Base-by-base conservation (phyloP, 2,329 filamentous ascomycete species). In the Cadophora sp. region DNA sequence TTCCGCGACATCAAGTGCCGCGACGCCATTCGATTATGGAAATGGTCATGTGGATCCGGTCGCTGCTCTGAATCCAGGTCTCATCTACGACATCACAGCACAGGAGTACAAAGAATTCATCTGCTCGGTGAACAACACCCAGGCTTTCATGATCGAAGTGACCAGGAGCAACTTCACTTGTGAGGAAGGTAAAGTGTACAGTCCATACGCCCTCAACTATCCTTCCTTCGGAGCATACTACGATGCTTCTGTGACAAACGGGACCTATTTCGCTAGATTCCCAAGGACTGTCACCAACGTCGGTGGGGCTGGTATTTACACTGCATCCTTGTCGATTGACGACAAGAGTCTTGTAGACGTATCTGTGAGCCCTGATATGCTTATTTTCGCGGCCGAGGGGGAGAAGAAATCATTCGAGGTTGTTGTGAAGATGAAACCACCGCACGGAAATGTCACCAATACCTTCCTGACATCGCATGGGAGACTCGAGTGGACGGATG, bases 31-130 rank as follows among this genome's bases (percentile, higher is more conserved):
- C n/a, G 45, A n/a, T 8, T 48, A 48, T 20, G 45, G 45, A 11
- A 24, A 24, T 24, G 45, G 45, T 8, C 45, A 48, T 22, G 45
- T 48, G n/a, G n/a, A 22, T 48, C 45, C 45, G 20, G 45, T 48
- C n/a, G n/a, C 45, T 48, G 45, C 45, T 48, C 45, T 48, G n/a
- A 48, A 48, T 22, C 45, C 45, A 48, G 45, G 45, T 48, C 45
- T 48, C 11, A 48, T 48, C 45, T 48, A 48, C 45, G n/a, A 48
- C 45, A 48, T 48, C 45, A 48, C 45, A 48, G n/a, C 18, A 11
- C 4, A 6, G 9, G 45, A 48, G 7, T 48, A 48, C n/a, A n/a
- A 22, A 48, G 45, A 48, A 48, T 48, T 48, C 45, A 18, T 48
- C 9, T 48, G 45, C 45, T 48, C 45, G 5, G 45, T 48, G n/a